Evolutionary conservation across 345 rosid genomes (phyloP).

Genomic region (Citrus inodora): DNA sequence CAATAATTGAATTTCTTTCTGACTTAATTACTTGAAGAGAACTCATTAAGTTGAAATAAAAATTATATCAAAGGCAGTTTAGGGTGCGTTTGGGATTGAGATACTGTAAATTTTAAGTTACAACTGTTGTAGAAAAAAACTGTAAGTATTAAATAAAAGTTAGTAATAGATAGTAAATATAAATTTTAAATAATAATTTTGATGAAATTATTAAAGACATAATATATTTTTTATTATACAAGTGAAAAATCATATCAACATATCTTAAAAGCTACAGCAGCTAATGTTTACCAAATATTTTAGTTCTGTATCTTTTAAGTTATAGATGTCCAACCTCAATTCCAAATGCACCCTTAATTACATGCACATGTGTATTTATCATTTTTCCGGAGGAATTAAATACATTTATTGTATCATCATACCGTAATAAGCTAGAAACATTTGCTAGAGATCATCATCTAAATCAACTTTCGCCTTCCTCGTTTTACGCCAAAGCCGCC

Average conservation of each 20-base stretch:
- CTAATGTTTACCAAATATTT: too few species aligned
- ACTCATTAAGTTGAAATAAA: neutral
- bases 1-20: neutral
- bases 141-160: too few species aligned
- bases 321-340: too few species aligned
- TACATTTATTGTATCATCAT: neutral
- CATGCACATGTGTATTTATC: neutral
- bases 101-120: rapidly evolving
- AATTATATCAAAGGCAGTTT: neutral
- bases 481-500: neutral
- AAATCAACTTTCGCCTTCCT: neutral
- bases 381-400: neutral
- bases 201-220: too few species aligned
- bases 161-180: too few species aligned
- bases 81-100: too few species aligned
- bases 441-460: neutral
- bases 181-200: too few species aligned
- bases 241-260: too few species aligned
- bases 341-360: neutral
- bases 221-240: too few species aligned
- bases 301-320: too few species aligned
- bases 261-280: too few species aligned
- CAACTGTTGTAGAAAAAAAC: rapidly evolving
- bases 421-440: neutral
- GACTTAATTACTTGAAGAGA: neutral